These are phyloP conservation scores for Nicotiana attenuata DNA, from an alignment of 257 asterid genomes.

Conservation along the genomic window DNA sequence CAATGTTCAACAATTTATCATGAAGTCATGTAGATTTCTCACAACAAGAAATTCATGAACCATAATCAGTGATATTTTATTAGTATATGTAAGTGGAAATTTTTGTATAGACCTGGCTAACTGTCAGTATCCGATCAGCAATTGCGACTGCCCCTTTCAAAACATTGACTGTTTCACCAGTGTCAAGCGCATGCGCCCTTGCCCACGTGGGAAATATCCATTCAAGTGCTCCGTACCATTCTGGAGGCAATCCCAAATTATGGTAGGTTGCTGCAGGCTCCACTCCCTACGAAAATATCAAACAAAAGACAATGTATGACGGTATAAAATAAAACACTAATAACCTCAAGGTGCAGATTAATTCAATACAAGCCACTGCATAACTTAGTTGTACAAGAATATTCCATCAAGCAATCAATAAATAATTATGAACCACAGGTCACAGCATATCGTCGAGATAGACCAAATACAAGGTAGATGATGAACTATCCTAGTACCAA, in stretches of 20 bases:
- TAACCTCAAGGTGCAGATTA: background rate
- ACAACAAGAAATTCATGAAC: constrained; percentile 6
- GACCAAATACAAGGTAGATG: background rate
- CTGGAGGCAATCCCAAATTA: constrained; percentile 76
- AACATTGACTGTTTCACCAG: constrained; percentile 95
- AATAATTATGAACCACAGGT: background rate
- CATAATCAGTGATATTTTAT: background rate
- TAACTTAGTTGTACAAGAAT: background rate
- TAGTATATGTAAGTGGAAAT: background rate
- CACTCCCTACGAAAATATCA: constrained; percentile 60
- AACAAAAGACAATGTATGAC: background rate
- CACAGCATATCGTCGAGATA: background rate
- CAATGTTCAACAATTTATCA: background rate
- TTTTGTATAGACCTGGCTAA: constrained; percentile 65
- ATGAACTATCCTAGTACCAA: background rate
- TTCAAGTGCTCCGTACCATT: constrained; percentile 92
- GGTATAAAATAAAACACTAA: background rate
- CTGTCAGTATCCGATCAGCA: constrained; percentile 89
- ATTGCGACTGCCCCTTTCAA: constrained; percentile 87
- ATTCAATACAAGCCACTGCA: background rate
- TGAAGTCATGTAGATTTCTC: background rate
- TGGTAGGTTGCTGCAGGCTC: constrained; percentile 74
- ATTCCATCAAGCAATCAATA: background rate
- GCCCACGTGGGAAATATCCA: constrained; percentile 99
- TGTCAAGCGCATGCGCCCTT: constrained; percentile 89